Conservation (phyloP, 2,329 filamentous ascomycete genomes). For the Rosellinia necatrix region DNA sequence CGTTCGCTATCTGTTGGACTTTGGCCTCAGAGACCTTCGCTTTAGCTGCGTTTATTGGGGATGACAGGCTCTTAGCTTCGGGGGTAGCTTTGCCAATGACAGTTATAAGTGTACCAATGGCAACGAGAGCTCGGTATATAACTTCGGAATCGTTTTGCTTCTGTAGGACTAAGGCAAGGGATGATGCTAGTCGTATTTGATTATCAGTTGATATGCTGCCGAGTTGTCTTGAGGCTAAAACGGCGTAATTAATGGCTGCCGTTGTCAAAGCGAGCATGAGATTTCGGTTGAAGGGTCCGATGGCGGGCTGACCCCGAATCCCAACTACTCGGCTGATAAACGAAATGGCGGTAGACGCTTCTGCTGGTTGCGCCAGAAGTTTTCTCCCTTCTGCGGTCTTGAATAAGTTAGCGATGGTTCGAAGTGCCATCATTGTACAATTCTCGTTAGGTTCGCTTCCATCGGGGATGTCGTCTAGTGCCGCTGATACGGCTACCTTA, state of each 20-base stretch:
- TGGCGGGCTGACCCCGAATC: slow-evolving; percentile 49
- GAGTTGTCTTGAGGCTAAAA: slow-evolving; percentile 62
- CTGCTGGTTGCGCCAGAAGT: slow-evolving; percentile 61
- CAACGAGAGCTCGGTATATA: slow-evolving; percentile 80
- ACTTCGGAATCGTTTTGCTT: slow-evolving; percentile 79
- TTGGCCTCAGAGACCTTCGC: slow-evolving; percentile 51
- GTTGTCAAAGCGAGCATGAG: slow-evolving; percentile 83
- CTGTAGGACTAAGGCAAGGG: slow-evolving; percentile 66
- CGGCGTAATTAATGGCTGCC: slow-evolving; percentile 81
- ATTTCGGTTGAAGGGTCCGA: slow-evolving; percentile 72
- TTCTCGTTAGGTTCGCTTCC: slow-evolving; percentile 69
- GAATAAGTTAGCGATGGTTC: slow-evolving; percentile 84
- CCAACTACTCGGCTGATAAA: slow-evolving; percentile 68
- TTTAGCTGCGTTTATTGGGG: slow-evolving; percentile 50
- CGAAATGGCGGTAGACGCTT: slow-evolving; percentile 61
- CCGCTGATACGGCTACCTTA: slow-evolving; percentile 50
- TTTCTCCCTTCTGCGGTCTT: slow-evolving; percentile 71
- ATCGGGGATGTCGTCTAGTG: slow-evolving; percentile 55
- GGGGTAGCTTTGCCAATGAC: slow-evolving; percentile 55
- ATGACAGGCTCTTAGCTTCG: slow-evolving; percentile 49
- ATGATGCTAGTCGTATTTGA: slow-evolving; percentile 59
- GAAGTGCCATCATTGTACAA: slow-evolving; percentile 83
- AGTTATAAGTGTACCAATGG: slow-evolving; percentile 75
- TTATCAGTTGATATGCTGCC: slow-evolving; percentile 44
- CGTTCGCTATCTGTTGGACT: slow-evolving; percentile 52